Percentiles rank a stretch among this genome's conserved stretches.
phyloP scores from a whole-genome alignment of 768 basidiomycete species.

The Podaxis rugospora region DNA sequence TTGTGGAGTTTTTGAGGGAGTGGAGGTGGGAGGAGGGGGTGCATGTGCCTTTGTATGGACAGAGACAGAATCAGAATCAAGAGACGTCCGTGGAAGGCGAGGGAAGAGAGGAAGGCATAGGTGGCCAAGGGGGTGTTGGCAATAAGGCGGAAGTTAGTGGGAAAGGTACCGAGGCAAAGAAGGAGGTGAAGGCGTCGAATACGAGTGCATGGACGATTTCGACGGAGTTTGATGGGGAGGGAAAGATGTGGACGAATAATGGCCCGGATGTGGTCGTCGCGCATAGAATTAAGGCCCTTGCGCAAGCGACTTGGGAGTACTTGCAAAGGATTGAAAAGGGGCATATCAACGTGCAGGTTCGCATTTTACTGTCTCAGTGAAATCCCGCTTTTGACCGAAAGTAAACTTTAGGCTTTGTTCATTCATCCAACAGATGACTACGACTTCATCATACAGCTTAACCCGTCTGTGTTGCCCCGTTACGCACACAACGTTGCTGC shows the following conservation, averaged over 20 bases:
- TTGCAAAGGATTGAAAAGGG: constrained; percentile 51
- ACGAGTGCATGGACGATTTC: constrained; percentile 68
- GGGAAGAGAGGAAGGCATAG: constrained; percentile 17
- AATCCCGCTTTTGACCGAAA: neutral
- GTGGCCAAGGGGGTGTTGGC: neutral
- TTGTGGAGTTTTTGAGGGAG: constrained; percentile 66
- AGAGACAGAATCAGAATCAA: neutral
- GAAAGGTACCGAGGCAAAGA: constrained; percentile 15
- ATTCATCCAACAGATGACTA: constrained; percentile 81
- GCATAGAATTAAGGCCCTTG: constrained; percentile 64
- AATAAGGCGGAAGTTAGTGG: constrained; percentile 4
- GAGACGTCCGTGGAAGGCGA: constrained; percentile 20
- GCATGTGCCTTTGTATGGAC: constrained; percentile 68
- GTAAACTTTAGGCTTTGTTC: constrained; percentile 64
- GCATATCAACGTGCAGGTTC: constrained; percentile 56
- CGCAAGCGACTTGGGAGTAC: constrained; percentile 66
- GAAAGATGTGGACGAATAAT: constrained; percentile 69
- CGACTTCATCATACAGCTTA: constrained; percentile 76
- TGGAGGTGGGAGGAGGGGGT: constrained; percentile 84
- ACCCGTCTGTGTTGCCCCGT: constrained; percentile 59
- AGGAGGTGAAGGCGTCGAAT: constrained; percentile 11
- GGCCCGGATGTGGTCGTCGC: constrained; percentile 73
- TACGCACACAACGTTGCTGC: constrained; percentile 68
- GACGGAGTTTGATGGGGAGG: constrained; percentile 74
- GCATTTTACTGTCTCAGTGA: neutral